Percentiles rank a stretch among this genome's conserved stretches.
phyloP scores from a whole-genome alignment of 108 stramenopile species.

The Craspedostauros australis region DNA sequence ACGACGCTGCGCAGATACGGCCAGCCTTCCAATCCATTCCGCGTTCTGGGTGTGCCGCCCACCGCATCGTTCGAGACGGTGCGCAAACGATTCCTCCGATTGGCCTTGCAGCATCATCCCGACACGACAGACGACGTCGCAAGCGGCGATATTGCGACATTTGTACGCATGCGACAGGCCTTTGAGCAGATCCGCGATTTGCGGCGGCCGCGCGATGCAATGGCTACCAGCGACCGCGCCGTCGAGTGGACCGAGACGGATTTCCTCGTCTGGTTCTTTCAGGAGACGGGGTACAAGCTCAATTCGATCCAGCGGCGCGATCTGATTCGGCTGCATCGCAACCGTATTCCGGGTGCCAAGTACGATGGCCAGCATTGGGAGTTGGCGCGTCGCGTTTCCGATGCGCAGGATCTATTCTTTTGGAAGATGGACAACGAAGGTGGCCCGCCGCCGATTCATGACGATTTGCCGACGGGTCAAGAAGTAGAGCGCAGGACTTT shows the following conservation, averaged over 20 bases:
- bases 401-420: slow-evolving; percentile 8
- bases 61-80: slow-evolving; percentile 11
- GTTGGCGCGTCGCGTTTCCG: slow-evolving; percentile 28
- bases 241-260: slow-evolving; percentile 12
- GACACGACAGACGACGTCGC: slow-evolving; percentile 13
- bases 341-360: slow-evolving; percentile 18
- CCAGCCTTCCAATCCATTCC: slow-evolving; percentile 42
- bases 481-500: too few relatives aligned
- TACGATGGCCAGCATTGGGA: slow-evolving; percentile 41
- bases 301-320: slow-evolving; percentile 29
- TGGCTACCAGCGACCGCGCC: not conserved
- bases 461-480: too few relatives aligned
- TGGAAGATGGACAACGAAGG: slow-evolving; percentile 16
- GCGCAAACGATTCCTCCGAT: slow-evolving; percentile 29
- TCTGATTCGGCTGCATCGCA: slow-evolving; percentile 20
- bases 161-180: slow-evolving; percentile 33
- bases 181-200: slow-evolving; percentile 33
- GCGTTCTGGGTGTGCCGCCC: slow-evolving; percentile 24
- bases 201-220: not conserved
- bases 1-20: too few relatives aligned
- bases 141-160: slow-evolving; percentile 1
- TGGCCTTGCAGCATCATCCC: slow-evolving; percentile 46
- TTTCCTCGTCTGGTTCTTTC: slow-evolving; percentile 15
- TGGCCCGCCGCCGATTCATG: too few relatives aligned
- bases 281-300: slow-evolving; percentile 19